Evolutionary conservation across 2,329 filamentous ascomycete species (phyloP).

Genomic region (Fusarium secorum): DNA sequence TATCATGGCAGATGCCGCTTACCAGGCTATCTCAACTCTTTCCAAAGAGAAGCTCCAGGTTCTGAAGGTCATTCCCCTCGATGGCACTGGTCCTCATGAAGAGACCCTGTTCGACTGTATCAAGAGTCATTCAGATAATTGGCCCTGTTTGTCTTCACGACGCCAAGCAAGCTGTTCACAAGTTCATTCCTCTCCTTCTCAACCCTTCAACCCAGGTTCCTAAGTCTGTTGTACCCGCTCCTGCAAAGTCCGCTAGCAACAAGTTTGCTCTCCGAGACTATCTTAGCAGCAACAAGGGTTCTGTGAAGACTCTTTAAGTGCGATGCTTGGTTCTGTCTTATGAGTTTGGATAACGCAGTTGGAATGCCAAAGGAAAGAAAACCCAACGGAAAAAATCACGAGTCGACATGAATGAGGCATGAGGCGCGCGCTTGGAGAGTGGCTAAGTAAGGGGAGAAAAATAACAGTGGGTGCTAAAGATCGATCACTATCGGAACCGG

Average conservation of each 20-base stretch:
- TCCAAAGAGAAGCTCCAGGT: neutral
- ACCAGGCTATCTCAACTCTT: constrained; percentile 16
- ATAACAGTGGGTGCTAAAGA: too few species aligned
- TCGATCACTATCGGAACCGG: too few species aligned
- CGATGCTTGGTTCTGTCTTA: too few species aligned
- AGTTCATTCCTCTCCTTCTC: constrained; percentile 14
- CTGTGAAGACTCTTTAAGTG: neutral
- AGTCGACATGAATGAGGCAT: neutral
- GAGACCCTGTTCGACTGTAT: constrained; percentile 28
- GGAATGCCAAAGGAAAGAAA: neutral
- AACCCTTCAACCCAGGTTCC: neutral
- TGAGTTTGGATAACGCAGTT: neutral
- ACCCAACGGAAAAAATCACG: neutral
- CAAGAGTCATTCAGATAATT: constrained; percentile 14
- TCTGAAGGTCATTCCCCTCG: constrained; percentile 8
- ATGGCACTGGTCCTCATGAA: neutral
- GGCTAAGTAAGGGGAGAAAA: too few species aligned
- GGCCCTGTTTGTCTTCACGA: constrained; percentile 4
- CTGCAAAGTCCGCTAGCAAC: neutral
- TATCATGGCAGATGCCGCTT: constrained; percentile 27
- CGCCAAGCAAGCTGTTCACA: constrained; percentile 15
- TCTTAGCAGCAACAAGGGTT: neutral
- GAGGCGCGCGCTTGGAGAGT: too few species aligned
- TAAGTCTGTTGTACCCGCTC: neutral
- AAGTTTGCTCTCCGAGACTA: constrained; percentile 18